Base-by-base conservation (phyloP, 2,329 filamentous ascomycete genomes). In the Alternaria brassicicola region DNA sequence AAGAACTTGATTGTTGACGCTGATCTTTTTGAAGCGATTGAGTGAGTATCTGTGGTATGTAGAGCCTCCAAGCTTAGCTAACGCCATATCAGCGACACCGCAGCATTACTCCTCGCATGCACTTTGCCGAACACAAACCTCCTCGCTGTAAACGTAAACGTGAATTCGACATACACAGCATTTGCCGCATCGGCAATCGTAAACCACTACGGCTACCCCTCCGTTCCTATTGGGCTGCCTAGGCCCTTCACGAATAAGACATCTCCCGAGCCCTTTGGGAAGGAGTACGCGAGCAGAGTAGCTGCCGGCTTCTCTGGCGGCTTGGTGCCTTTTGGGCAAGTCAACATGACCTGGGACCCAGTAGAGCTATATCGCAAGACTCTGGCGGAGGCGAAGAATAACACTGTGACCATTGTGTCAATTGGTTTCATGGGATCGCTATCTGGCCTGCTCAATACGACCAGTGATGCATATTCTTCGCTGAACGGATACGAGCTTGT, bases 361-460 rank as follows among this genome's bases (percentile, higher is more conserved):
- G 78, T 83, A 0, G 63, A 67, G 3, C 68, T 84, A 13, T 84
- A 84, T 63, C 78, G 82, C 8, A 78, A 78, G 60, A 61, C 77
- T 0, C 69, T 84, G 0, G 70, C 79, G 1, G 74, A 75, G 25
- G 74, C 78, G 0, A 71, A 74, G 1, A 77, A 81, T 39, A 64
- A 59, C 9, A 82, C 79, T 57, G 75, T 84, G 4, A 83, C 80
- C 7, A 76, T 83, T 33, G 78, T 76, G 4, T 81, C 78, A 1
- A 75, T 83, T 41, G 81, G 81, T 4, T 82, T 83, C 61, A 71
- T 83, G 13, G 77, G 78, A 25, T 82, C 81, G 61, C 76, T 85
- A 0, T 82, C 83, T 2, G 78, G 63, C 1, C 71, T 85, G 4
- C 71, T 85, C 13, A 77, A 80, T 59, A 82, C 82, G 13, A 73